phyloP scores from a whole-genome alignment of 2,329 filamentous ascomycete species.

The Fusarium zealandicum region DNA sequence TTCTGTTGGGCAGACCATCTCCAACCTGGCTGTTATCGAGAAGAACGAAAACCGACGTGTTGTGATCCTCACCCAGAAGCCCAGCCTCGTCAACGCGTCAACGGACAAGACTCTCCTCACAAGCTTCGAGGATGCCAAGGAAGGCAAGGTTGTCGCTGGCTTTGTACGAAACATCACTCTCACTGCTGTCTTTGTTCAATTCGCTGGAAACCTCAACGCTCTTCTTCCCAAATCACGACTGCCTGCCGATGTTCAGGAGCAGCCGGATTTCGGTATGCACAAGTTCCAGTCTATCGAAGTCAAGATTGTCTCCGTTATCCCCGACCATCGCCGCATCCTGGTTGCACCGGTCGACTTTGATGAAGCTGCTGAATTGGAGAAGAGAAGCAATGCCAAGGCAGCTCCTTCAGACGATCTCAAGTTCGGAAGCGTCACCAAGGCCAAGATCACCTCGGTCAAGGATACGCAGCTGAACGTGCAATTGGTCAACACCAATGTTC shows the following conservation, averaged over 20 bases:
- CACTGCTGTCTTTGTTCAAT: conserved; percentile 87
- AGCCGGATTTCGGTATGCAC: conserved; percentile 79
- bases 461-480: conserved; percentile 92
- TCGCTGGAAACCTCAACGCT: conserved; percentile 77
- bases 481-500: conserved; percentile 74
- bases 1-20: conserved; percentile 81
- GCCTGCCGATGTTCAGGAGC: conserved; percentile 69
- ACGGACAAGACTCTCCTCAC: conserved; percentile 76
- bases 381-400: conserved; percentile 46
- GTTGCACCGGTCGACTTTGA: conserved; percentile 59
- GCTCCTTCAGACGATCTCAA: conserved; percentile 72
- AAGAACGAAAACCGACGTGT: conserved; percentile 81
- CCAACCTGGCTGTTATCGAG: conserved; percentile 84
- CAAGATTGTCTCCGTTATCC: conserved; percentile 76
- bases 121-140: conserved; percentile 73
- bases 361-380: conserved; percentile 52
- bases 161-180: conserved; percentile 86
- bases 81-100: conserved; percentile 78
- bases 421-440: conserved; percentile 77
- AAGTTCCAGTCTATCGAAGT: conserved; percentile 78
- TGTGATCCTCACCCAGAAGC: conserved; percentile 82
- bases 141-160: conserved; percentile 73
- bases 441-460: conserved; percentile 83
- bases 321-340: conserved; percentile 71
- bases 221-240: conserved; percentile 82